Evolutionary conservation across 148 eudicot genomes (phyloP).

Genomic region (Cornus suecica): DNA sequence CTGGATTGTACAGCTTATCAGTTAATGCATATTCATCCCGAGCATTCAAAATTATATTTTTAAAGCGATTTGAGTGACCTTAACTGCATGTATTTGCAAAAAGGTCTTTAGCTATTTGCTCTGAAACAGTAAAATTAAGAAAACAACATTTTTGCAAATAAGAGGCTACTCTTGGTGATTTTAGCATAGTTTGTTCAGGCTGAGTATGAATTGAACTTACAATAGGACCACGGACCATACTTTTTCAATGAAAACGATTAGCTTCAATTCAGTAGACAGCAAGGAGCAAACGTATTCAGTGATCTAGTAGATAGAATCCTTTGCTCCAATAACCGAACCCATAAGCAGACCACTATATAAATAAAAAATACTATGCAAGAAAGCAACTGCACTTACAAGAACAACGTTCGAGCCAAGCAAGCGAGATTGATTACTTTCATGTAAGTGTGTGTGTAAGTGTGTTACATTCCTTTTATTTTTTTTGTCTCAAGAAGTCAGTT

Average conservation of each 20-base stretch:
- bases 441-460: background rate
- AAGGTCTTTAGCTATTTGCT: background rate
- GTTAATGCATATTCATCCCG: conserved; percentile 3
- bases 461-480: background rate
- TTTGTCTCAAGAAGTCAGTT: background rate
- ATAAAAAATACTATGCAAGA: too few species aligned
- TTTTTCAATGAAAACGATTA: conserved; percentile 1
- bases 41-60: background rate
- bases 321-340: background rate
- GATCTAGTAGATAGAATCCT: background rate
- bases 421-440: background rate
- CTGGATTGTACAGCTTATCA: conserved; percentile 31
- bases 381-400: too few species aligned
- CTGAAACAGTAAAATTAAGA: background rate
- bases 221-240: background rate
- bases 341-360: background rate
- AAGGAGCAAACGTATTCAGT: background rate
- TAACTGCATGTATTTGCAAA: background rate
- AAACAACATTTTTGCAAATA: background rate
- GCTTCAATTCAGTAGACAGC: background rate
- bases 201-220: background rate
- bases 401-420: background rate
- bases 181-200: background rate
- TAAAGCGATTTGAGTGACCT: background rate
- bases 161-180: background rate